These are phyloP conservation scores for Exophiala lecanii-corni DNA, from an alignment of 2,329 filamentous ascomycete genomes.

Conservation along the genomic window DNA sequence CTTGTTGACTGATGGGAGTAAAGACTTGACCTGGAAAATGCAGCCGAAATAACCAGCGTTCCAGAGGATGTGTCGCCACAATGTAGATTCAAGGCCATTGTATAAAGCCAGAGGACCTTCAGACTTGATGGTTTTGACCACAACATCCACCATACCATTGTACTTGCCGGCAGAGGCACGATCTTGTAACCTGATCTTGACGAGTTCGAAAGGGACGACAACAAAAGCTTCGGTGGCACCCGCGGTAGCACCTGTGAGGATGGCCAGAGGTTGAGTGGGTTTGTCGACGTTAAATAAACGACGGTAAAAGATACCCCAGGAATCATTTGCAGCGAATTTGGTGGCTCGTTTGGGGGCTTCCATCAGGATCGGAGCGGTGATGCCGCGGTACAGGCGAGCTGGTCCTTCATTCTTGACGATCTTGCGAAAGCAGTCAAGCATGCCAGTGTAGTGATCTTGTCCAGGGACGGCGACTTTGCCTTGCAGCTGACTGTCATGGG, in stretches of 20 bases:
- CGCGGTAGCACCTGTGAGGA: slow-evolving; percentile 89
- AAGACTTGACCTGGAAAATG: slow-evolving; percentile 89
- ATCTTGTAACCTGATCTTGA: slow-evolving; percentile 98
- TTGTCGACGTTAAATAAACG: slow-evolving; percentile 76
- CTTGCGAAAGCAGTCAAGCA: slow-evolving; percentile 97
- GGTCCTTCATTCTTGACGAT: slow-evolving; percentile 92
- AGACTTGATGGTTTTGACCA: slow-evolving; percentile 65
- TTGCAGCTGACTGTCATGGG: slow-evolving; percentile 70
- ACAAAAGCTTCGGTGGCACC: slow-evolving; percentile 95
- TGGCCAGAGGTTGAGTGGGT: slow-evolving; percentile 86
- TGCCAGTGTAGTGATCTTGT: slow-evolving; percentile 87
- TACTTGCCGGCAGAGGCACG: slow-evolving; percentile 79
- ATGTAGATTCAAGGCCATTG: slow-evolving; percentile 91
- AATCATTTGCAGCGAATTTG: slow-evolving; percentile 98
- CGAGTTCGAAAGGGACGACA: slow-evolving; percentile 94
- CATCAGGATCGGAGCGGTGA: slow-evolving; percentile 94
- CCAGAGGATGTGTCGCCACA: slow-evolving; percentile 95
- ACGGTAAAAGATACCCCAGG: slow-evolving; percentile 94
- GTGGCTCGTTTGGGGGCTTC: slow-evolving; percentile 93
- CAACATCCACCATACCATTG: slow-evolving; percentile 50
- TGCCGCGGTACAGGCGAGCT: slow-evolving; percentile 91
- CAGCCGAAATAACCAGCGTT: slow-evolving; percentile 96
- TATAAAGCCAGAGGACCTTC: slow-evolving; percentile 88
- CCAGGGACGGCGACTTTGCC: slow-evolving; percentile 63
- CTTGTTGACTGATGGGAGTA: slow-evolving; percentile 70